Base-by-base conservation (phyloP, 768 basidiomycete species). In the Tricholomella constricta region DNA sequence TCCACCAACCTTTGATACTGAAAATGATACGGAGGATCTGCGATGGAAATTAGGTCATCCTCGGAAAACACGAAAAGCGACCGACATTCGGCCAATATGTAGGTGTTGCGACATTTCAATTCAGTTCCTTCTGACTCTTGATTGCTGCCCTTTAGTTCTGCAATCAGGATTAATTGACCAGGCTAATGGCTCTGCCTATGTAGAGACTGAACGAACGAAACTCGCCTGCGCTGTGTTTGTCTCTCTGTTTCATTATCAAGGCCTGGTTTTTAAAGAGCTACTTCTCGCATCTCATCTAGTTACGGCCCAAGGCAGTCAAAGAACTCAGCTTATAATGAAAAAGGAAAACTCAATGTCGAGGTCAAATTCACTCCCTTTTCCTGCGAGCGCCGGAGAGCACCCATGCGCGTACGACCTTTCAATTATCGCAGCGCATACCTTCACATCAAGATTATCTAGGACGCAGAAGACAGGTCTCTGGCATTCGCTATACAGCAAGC, bases 291-390 rank as follows among this genome's bases (percentile, higher is more conserved):
- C 46, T 35, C 26, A 41, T 48, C 36, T 55, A 91, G 90, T 22
- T 93, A 92, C 69, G 89, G 91, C 4, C 91, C 91, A 17, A 84
- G 91, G 51, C 91, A 93, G 63, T 85, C 88, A 25, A 92, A 89
- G 76, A 89, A 81, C 48, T 77, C 78, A 12, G 70, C 83, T 3
- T 99, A 95, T 65, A 93, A 80, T 56, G 96, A 98, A 61, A 87
- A 83, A 53, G 97, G 96, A 1, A 82, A 81, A 48, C 71, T 99
- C 46, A 98, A 94, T 54, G 90, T 99, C 6, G 95, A 98, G 71
- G 91, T 98, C 46, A 98, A 98, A 71, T 98, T 95, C 62, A 82
- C 95, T 2, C 97, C 97, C 0, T 99, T 96, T 68, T 93, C 97
- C 7, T 93, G 88, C 61, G 70, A 75, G 25, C 79, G 77, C 14